Evolutionary conservation across 2,329 filamentous ascomycete species (phyloP), one percentile per base, ranked within the genome.

Genomic region (Teratosphaeria viscida): DNA sequence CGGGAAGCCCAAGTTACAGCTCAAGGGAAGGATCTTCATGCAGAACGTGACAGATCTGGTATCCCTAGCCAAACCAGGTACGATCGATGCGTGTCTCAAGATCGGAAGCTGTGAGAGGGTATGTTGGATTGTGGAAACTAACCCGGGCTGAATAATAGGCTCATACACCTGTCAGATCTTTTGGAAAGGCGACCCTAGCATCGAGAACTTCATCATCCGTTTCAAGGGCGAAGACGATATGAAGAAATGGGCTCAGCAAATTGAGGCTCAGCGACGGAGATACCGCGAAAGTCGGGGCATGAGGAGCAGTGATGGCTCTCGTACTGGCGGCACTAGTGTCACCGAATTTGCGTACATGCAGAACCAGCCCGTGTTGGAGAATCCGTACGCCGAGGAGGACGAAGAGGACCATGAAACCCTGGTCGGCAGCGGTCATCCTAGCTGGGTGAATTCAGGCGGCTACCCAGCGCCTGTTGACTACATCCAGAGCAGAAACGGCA

Each of bases 11-110:
- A 83, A 82, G 66, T 80, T 97, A 62, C 92, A 96, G 74, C 81
- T 99, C 34, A 99, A 99, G 75, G 94, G 94, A 47, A 85, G 94
- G 57, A 99, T 99, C 68, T 97, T 96, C 77, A 97, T 99, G 92
- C 91, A 92, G 66, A 99, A 99, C 70, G 92, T 99, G 58, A 97
- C 92, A 47, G 90, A 96, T 73, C 87, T 96, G n/a, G 80, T 96
- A 52, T 92, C 88, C 19, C 80, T 94, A 61, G 85, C 87, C 56
- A 96, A 92, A 74, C 89, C 90, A 75, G 91, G 92, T 95, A 83
- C 71, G 82, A 71, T 60, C 14, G 52, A 61, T 55, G 52, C 39
- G 49, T 59, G 62, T 59, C 37, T 68, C 47, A 59, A 58, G 27
- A 56, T 66, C 55, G 60, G 61, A 35, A 66, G 58, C 57, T 61